Base-by-base conservation (phyloP, 768 basidiomycete genomes). In the Serendipita sp. region DNA sequence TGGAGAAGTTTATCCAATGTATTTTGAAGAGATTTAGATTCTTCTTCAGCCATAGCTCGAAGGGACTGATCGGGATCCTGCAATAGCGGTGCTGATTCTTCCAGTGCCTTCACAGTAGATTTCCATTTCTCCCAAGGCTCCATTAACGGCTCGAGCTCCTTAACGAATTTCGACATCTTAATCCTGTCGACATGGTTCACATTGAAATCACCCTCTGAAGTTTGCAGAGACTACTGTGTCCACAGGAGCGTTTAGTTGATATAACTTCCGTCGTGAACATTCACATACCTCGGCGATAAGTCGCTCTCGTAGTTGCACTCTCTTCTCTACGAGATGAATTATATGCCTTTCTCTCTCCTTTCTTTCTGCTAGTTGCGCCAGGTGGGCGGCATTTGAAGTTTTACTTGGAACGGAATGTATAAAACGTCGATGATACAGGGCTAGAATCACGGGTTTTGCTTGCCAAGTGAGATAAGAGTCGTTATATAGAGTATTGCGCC, bases 61-160 rank as follows among this genome's bases (percentile, higher is more conserved):
- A 97, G 86, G 2, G 80, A 75, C 1, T 83, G 79, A 69, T 95
- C 93, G 0, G 85, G 75, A 69, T 95, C 93, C 40, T 76, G 70
- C 2, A 91, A 80, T 0, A 91, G 80, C 68, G 87, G 87, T 68
- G 80, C 73, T 36, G 90, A 74, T 50, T 83, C 80, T 87, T 91
- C 78, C 76, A 79, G 63, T 66, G 88, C 91, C 77, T 83, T 69
- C 65, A 76, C 76, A 3, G 80, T 77, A n/a, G 74, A 72, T 23
- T 70, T 70, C 82, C 85, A 91, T 27, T 77, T 71, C 33, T 81
- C 73, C 89, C 90, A 94, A 8, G 84, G 85, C 10, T 76, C 72
- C 43, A 81, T 78, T 2, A 93, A 74, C 1, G 83, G 78, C 67
- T 89, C 86, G 11, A 85, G 72, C 64, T 90, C 86, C 67, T 86